phyloP scores from a whole-genome alignment of 441 rosid species.

The Gossypium lobatum region DNA sequence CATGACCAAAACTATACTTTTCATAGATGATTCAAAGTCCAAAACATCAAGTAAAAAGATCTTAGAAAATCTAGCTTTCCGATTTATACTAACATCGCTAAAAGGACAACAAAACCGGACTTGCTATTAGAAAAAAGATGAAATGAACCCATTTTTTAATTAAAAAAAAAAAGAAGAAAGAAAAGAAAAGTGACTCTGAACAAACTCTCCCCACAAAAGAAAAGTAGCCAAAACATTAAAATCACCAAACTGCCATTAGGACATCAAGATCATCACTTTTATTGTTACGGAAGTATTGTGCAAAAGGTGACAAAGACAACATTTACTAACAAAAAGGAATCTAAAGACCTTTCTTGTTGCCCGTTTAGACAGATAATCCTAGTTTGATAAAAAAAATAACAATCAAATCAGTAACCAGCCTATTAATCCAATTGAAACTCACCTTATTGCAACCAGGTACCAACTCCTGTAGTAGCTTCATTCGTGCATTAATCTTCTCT shows the following conservation, averaged over 20 bases:
- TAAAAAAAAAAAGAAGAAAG: no score
- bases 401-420: constrained; percentile 28
- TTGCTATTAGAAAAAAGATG: not conserved
- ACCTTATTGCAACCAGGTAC: constrained; percentile 65
- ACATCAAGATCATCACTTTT: constrained; percentile 5
- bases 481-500: constrained; percentile 60
- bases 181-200: not conserved
- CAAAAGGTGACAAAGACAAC: constrained; percentile 16
- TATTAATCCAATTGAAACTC: constrained; percentile 20
- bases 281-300: constrained; percentile 10
- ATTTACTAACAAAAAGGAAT: not conserved
- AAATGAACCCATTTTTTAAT: no score
- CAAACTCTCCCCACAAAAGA: not conserved
- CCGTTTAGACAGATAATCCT: constrained; percentile 10
- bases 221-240: not conserved
- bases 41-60: not conserved
- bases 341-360: not conserved
- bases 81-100: not conserved
- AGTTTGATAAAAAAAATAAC: not conserved
- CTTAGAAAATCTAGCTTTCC: constrained; percentile 5
- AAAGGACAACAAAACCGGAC: not conserved
- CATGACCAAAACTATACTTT: not conserved
- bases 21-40: not conserved
- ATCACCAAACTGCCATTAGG: constrained; percentile 5
- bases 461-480: constrained; percentile 66